Evolutionary conservation across 768 basidiomycete genomes (phyloP), one percentile per base, ranked within the genome.

Genomic region (Boletus vinaceobasis): DNA sequence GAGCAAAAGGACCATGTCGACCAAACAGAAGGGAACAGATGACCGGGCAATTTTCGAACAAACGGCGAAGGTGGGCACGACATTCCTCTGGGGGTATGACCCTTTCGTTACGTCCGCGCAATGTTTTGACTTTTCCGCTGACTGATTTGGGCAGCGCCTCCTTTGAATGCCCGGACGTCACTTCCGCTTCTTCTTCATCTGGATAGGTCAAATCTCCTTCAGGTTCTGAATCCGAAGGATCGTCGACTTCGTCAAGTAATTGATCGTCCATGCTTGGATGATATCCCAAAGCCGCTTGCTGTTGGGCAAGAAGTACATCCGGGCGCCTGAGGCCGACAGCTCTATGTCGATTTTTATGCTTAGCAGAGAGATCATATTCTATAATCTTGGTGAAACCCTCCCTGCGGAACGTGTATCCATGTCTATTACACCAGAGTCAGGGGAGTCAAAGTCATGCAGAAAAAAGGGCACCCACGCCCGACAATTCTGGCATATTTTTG

Each of bases 311-410:
- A 44, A 96, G 76, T 15, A 97, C 89, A 67, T 95, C 79, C 14
- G 87, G 90, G n/a, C 91, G 83, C 60, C 75, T 83, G 52, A 86
- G 68, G 13, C 79, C 74, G 10, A 81, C 50, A 17, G 81, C 77
- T 6, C 67, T 63, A 66, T 86, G 80, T 38, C 75, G 71, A 43
- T 70, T 78, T 71, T 90, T 93, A 68, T 93, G 86, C 71, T 93
- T 96, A 2, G 70, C 48, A 7, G 90, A 77, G 32, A 98, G 79
- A 62, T 95, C 94, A 65, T 92, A 91, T 74, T 98, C 94, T 66
- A 98, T 87, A 52, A 99, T 81, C 74, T 98, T 98, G 48, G 89
- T 92, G 70, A 90, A 79, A 0, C 91, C 93, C 66, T 99, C 97
- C 71, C 93, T 98, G 50, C 95, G 87, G 73, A 90, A 93, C 0